Conservation (phyloP, 176 grass and related monocot genomes). For the Carex littledalei region DNA sequence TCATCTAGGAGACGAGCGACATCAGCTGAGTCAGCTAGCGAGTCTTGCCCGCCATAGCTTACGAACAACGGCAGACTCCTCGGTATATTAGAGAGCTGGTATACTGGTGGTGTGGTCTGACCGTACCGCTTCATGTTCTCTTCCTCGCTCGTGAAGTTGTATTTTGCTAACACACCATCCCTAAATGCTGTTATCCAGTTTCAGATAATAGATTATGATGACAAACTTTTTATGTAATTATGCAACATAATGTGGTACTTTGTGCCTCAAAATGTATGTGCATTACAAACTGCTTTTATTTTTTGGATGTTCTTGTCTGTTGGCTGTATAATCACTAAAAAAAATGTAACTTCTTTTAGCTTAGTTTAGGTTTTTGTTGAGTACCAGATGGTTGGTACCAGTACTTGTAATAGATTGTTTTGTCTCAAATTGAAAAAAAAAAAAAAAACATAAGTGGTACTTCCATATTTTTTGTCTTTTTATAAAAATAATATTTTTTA, state of each 20-base stretch:
- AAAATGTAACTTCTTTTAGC: no score
- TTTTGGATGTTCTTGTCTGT: no score
- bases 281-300: no score
- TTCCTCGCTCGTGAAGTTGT: conserved; percentile 2
- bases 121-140: conserved; percentile 23
- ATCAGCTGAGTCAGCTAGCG: conserved; percentile 19
- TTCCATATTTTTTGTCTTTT: no score
- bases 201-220: neutral
- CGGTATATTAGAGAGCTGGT: conserved; percentile 34
- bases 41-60: conserved; percentile 36
- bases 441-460: no score
- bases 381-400: no score
- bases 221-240: neutral
- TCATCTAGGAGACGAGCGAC: conserved; percentile 15
- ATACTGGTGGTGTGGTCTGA: conserved; percentile 6
- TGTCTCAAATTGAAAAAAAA: no score
- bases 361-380: no score
- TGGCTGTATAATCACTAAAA: no score
- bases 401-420: no score
- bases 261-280: no score
- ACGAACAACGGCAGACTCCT: conserved; percentile 27
- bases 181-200: conserved; percentile 15
- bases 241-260: neutral
- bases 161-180: conserved; percentile 25
- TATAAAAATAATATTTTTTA: no score